Percentiles rank a stretch among this genome's conserved stretches.
Conservation (phyloP, 2,329 filamentous ascomycete species). For the Bertia moriformis region DNA sequence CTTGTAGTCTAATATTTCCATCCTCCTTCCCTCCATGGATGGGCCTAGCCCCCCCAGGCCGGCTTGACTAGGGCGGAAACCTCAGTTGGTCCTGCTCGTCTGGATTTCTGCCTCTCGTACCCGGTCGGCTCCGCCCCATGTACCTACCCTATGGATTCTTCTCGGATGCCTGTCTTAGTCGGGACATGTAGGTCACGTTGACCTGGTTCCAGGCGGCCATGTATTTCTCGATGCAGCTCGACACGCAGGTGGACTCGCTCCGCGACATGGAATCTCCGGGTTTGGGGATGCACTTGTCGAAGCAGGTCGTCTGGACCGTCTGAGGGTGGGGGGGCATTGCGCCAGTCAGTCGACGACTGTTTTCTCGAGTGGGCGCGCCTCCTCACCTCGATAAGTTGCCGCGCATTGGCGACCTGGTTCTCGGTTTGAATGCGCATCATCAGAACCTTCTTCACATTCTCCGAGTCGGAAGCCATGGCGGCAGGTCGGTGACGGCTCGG, state of each 20-base stretch:
- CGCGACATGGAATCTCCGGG: slow-evolving; percentile 52
- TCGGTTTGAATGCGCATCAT: slow-evolving; percentile 51
- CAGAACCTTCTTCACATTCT: slow-evolving; percentile 42
- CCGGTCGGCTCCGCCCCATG: no score
- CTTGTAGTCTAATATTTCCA: no score
- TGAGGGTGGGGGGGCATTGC: slow-evolving; percentile 19
- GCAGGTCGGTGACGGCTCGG: no score
- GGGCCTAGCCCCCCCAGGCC: slow-evolving; percentile 40
- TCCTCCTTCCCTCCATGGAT: no score
- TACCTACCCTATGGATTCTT: slow-evolving; percentile 4
- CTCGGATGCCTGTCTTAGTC: slow-evolving; percentile 40
- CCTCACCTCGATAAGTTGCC: slow-evolving; percentile 54
- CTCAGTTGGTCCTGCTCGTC: no score
- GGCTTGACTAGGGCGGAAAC: no score
- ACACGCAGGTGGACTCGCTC: slow-evolving; percentile 58
- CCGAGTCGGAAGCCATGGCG: slow-evolving; percentile 41
- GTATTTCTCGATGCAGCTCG: slow-evolving; percentile 73
- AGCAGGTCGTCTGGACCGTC: slow-evolving; percentile 74
- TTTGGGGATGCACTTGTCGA: slow-evolving; percentile 61
- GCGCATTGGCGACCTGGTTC: slow-evolving; percentile 53
- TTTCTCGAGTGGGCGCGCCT: not conserved
- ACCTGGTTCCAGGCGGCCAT: slow-evolving; percentile 67
- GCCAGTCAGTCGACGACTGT: not conserved
- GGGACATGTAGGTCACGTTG: slow-evolving; percentile 51
- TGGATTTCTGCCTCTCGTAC: no score